Evolutionary conservation across 2,329 filamentous ascomycete genomes (phyloP).

Genomic region (Pseudogymnoascus sp.): DNA sequence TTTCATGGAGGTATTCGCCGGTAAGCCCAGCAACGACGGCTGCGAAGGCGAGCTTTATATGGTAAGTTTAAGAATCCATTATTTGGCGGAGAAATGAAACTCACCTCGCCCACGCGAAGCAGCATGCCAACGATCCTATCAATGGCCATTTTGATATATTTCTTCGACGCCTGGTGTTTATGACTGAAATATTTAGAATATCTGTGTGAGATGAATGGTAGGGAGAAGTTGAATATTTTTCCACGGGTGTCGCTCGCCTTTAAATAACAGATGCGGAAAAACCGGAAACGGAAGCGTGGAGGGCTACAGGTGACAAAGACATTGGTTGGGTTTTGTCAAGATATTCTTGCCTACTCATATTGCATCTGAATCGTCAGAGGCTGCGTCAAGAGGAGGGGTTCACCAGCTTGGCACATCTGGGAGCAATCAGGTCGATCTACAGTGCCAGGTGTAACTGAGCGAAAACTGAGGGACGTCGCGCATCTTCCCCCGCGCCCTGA

Average conservation of each 20-base stretch:
- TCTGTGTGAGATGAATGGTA: not conserved
- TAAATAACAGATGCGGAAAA: not conserved
- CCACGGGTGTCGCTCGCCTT: not conserved
- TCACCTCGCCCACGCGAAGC: conserved; percentile 24
- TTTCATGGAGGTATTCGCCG: conserved; percentile 53
- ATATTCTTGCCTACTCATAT: not conserved
- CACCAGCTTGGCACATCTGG: not conserved
- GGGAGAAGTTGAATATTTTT: not conserved
- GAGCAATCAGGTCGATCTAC: not conserved
- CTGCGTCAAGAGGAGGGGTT: not conserved
- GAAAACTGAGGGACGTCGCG: not conserved
- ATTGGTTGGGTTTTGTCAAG: not conserved
- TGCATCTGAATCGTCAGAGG: not conserved
- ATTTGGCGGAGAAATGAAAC: not conserved
- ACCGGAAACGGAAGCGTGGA: not conserved
- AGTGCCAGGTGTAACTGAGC: not conserved
- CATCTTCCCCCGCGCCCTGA: not conserved
- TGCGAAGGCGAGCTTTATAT: conserved; percentile 60
- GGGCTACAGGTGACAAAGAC: not conserved
- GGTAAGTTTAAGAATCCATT: conserved; percentile 12
- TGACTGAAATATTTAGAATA: not conserved
- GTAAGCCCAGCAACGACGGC: conserved; percentile 64
- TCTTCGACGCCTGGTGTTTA: not conserved
- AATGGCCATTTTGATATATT: conserved; percentile 29
- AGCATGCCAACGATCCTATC: conserved; percentile 32